Conservation (phyloP, 2,329 filamentous ascomycete genomes). For the Botrytis pseudocinerea region DNA sequence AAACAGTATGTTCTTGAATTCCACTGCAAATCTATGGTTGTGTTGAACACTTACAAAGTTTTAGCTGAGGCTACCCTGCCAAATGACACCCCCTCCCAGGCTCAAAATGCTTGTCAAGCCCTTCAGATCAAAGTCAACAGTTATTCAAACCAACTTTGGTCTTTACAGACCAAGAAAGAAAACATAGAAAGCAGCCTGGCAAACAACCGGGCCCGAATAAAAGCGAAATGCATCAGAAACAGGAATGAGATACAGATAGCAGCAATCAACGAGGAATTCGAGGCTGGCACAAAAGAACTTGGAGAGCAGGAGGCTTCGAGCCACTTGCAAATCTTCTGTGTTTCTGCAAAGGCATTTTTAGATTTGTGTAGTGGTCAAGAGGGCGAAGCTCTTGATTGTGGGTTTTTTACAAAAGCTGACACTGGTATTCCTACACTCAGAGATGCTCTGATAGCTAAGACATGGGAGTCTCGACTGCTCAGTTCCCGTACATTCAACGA, state of each 20-base stretch:
- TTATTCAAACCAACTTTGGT: too few species aligned
- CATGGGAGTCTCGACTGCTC: conserved; percentile 22
- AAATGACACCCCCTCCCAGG: too few species aligned
- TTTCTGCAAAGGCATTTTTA: conserved; percentile 24
- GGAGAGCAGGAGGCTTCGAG: conserved; percentile 4
- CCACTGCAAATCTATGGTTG: too few species aligned
- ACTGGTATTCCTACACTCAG: conserved; percentile 26
- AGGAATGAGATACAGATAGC: conserved; percentile 19
- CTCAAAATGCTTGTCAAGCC: too few species aligned
- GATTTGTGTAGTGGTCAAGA: neutral
- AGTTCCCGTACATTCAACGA: conserved; percentile 26
- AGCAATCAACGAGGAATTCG: conserved; percentile 24
- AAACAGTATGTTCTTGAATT: neutral
- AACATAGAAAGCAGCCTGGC: too few species aligned
- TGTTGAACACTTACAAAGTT: too few species aligned
- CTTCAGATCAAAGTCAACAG: too few species aligned
- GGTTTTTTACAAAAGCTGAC: conserved; percentile 25
- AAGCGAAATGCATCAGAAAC: conserved; percentile 25
- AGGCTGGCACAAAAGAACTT: conserved; percentile 22
- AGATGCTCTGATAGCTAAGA: conserved; percentile 27
- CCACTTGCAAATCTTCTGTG: conserved; percentile 26
- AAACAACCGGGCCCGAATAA: neutral
- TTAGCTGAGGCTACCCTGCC: too few species aligned
- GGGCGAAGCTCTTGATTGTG: neutral
- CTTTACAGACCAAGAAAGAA: too few species aligned